Percentiles rank a stretch among this genome's conserved stretches.
These are phyloP conservation scores for carrot (Daucus carota) DNA, from an alignment of 129 eudicot genomes.

Conservation along the genomic window DH1_v3.0 NC_030382.2:41573001-41573500, in stretches of 20 bases:
- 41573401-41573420: neutral
- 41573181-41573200: constrained; percentile 1
- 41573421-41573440: too few relatives aligned
- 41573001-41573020: neutral
- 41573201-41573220: neutral
- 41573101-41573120: neutral
- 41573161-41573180: neutral
- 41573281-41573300: neutral
- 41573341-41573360: neutral
- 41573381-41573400: neutral
- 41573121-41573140: constrained; percentile 3
- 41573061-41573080: neutral
- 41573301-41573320: neutral
- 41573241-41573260: constrained; percentile 3
- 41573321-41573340: constrained; percentile 7
- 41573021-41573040: neutral
- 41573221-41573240: neutral
- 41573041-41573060: too few relatives aligned
- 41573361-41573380: neutral
- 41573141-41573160: neutral
- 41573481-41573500: too few relatives aligned
- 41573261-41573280: neutral
- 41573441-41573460: too few relatives aligned
- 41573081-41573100: neutral
- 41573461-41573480: too few relatives aligned